phyloP scores from a whole-genome alignment of 495 filamentous ascomycete genomes.

The Aspergillus campestris region DNA sequence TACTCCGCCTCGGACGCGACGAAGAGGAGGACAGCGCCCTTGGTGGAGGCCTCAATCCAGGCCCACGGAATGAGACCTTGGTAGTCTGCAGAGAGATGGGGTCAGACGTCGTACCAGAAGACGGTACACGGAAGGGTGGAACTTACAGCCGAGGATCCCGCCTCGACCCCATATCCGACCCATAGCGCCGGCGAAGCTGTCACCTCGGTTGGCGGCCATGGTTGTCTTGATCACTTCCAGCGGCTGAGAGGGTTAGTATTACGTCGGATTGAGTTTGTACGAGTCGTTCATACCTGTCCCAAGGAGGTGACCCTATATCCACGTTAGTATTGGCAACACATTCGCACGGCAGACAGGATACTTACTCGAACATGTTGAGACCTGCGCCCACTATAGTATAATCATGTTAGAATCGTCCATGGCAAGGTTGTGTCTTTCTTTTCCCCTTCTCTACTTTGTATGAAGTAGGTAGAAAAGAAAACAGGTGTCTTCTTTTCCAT shows the following conservation, averaged over 20 bases:
- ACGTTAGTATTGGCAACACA: conserved; percentile 5
- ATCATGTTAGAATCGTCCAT: conserved; percentile 7
- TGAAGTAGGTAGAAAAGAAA: no score
- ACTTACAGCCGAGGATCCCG: conserved; percentile 92
- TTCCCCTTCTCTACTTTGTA: no score
- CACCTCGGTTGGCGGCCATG: conserved; percentile 92
- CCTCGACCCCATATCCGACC: conserved; percentile 87
- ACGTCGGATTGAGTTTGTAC: no score
- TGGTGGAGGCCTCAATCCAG: conserved; percentile 99
- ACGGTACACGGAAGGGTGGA: conserved; percentile 8
- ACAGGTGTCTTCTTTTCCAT: no score
- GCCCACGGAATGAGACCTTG: conserved; percentile 99
- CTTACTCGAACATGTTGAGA: conserved; percentile 93
- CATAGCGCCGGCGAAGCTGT: conserved; percentile 76
- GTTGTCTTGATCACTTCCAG: conserved; percentile 99
- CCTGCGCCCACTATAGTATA: conserved; percentile 67
- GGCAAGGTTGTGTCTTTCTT: no score
- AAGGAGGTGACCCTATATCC: conserved; percentile 66
- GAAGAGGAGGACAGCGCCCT: conserved; percentile 97
- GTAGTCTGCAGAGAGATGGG: conserved; percentile 58
- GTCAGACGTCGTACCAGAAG: conserved; percentile 12
- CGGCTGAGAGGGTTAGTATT: conserved; percentile 50
- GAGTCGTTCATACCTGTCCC: conserved; percentile 68
- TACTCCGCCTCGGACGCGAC: conserved; percentile 98
- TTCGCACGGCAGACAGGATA: conserved; percentile 16